phyloP scores from a whole-genome alignment of 2,329 filamentous ascomycete genomes.

The Bipolaris sorokiniana region DNA sequence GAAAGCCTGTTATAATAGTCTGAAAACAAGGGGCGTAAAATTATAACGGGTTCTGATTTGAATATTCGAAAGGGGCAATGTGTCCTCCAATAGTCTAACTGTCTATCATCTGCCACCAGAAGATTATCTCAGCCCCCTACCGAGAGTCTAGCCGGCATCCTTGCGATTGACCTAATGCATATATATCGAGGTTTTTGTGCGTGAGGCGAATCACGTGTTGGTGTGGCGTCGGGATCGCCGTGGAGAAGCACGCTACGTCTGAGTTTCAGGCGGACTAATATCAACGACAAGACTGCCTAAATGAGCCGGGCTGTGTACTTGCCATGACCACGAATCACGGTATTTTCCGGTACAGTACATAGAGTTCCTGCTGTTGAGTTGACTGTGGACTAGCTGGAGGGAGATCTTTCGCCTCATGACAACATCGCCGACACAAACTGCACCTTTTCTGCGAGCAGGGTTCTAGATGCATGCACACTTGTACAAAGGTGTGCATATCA shows the following conservation, averaged over 20 bases:
- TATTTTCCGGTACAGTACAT: background rate
- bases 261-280: background rate
- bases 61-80: background rate
- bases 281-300: background rate
- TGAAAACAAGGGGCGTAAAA: background rate
- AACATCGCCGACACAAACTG: constrained; percentile 1
- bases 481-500: background rate
- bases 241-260: background rate
- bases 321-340: no score
- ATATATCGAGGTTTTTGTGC: background rate
- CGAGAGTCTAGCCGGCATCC: background rate
- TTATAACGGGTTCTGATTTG: background rate
- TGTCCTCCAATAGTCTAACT: background rate
- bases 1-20: background rate
- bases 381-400: background rate
- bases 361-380: background rate
- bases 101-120: background rate
- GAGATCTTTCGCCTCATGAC: constrained; percentile 1
- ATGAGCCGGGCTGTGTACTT: background rate
- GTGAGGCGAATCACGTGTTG: constrained; percentile 3
- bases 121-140: background rate
- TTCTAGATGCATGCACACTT: constrained; percentile 4
- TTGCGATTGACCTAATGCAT: background rate
- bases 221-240: constrained; percentile 15
- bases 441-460: constrained; percentile 1